These are phyloP conservation scores for Amaranthus palmeri DNA, from an alignment of 148 eudicot genomes.

Conservation along the genomic window DNA sequence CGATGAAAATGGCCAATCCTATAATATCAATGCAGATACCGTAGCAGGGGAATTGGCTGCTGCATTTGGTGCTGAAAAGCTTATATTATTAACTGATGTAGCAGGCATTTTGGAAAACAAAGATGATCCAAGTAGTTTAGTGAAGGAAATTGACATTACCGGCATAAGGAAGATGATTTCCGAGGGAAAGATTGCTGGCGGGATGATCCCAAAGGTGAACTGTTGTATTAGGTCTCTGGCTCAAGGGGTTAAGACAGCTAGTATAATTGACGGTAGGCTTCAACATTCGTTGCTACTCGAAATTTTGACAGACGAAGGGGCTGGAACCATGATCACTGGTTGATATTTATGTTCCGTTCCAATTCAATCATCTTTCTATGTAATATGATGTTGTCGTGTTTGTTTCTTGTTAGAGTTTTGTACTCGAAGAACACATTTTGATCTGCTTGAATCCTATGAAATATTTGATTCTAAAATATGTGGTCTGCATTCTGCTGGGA, in stretches of 20 bases:
- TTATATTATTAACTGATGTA: conserved; percentile 75
- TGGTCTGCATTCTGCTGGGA: too few relatives aligned
- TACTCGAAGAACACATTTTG: conserved; percentile 5
- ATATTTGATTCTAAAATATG: too few relatives aligned
- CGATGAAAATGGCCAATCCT: conserved; percentile 53
- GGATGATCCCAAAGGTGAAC: conserved; percentile 88
- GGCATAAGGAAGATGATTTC: conserved; percentile 68
- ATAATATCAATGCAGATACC: conserved; percentile 79
- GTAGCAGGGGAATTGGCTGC: conserved; percentile 83
- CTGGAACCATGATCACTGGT: conserved; percentile 87
- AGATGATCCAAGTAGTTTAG: conserved; percentile 54
- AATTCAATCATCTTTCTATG: background rate
- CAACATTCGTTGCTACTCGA: conserved; percentile 70
- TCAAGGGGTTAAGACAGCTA: conserved; percentile 75
- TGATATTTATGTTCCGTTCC: conserved; percentile 14
- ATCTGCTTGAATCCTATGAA: background rate
- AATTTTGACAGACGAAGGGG: conserved; percentile 75
- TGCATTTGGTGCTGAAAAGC: conserved; percentile 74
- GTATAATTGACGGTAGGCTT: conserved; percentile 71
- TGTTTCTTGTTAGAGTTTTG: background rate
- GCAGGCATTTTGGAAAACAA: conserved; percentile 66
- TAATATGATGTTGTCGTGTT: background rate
- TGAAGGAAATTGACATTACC: conserved; percentile 65
- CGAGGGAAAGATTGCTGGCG: conserved; percentile 74
- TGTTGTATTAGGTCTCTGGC: conserved; percentile 71